These are phyloP conservation scores for Cytidiella melzeri DNA, from an alignment of 768 basidiomycete genomes.

Conservation along the genomic window DNA sequence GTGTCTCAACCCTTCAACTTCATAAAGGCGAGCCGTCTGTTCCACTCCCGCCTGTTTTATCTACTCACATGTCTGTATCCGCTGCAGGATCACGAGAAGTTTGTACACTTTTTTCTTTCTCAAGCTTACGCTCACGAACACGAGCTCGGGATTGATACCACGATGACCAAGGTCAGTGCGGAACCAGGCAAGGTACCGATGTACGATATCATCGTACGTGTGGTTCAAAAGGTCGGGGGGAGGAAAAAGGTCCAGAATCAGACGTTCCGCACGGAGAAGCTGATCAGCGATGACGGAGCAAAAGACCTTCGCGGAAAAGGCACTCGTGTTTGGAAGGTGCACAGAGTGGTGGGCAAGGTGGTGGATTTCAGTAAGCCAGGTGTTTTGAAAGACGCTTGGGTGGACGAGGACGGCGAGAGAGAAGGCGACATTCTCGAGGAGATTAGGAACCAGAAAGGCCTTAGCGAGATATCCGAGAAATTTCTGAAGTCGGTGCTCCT, in stretches of 20 bases:
- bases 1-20: neutral
- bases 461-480: too few relatives aligned
- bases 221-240: neutral
- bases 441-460: neutral
- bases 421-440: neutral
- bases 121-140: neutral
- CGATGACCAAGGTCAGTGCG: neutral
- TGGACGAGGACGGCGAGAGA: neutral
- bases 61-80: neutral
- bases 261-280: neutral
- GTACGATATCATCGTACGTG: conserved; percentile 3
- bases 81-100: neutral
- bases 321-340: conserved; percentile 4
- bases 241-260: neutral
- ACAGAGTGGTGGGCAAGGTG: neutral
- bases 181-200: neutral
- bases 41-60: neutral
- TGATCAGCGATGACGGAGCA: neutral
- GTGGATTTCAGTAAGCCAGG: neutral
- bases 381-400: conserved; percentile 5
- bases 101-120: neutral
- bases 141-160: conserved; percentile 2
- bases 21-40: neutral
- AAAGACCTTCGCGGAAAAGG: neutral
- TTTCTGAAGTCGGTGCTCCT: neutral